Base-by-base conservation (phyloP, 768 basidiomycete genomes). In the Sutorius australiensis region DNA sequence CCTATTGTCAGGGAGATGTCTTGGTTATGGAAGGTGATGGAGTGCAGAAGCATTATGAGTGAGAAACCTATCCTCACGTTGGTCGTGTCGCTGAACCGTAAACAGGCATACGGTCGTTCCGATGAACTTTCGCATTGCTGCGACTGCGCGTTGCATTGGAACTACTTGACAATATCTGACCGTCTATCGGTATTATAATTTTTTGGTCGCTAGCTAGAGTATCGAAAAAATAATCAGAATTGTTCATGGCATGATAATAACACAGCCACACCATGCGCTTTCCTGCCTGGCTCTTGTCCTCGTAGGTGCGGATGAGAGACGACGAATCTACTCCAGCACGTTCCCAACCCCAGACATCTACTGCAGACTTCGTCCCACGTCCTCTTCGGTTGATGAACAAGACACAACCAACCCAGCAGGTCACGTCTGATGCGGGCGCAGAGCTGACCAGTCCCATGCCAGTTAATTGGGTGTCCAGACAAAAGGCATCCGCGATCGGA, bases 11-110 rank as follows among this genome's bases (percentile, higher is more conserved):
- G 87, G 89, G 89, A 3, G 89, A 91, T 59, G 74, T 90, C 16
- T 67, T 91, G 46, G 79, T 90, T 10, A 91, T 90, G 89, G 83
- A 89, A 33, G 87, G 89, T 6, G 71, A 75, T 5, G 77, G 68
- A 5, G 77, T 91, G 9, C 89, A 91, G 61, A 72, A 80, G 44
- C 77, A 70, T 62, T 91, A 91, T 51, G 84, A 91, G 86, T 87
- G 62, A 68, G 84, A 60, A 33, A 14, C 24, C 48, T 39, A 16
- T 41, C 19, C 21, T 21, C 31, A 36, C 33, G 50, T 8, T 53
- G 31, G 8, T n/a, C 51, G 8, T 47, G 54, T 54, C 50, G 51
- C 53, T 64, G 43, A 60, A 30, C 12, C 50, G 9, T n/a, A 19
- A 54, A 16, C 46, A 90, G 87, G 62, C 89, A 91, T 55, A 85